Evolutionary conservation across 2,329 filamentous ascomycete species (phyloP).

Genomic region (Ophiostoma tasmaniense): DNA sequence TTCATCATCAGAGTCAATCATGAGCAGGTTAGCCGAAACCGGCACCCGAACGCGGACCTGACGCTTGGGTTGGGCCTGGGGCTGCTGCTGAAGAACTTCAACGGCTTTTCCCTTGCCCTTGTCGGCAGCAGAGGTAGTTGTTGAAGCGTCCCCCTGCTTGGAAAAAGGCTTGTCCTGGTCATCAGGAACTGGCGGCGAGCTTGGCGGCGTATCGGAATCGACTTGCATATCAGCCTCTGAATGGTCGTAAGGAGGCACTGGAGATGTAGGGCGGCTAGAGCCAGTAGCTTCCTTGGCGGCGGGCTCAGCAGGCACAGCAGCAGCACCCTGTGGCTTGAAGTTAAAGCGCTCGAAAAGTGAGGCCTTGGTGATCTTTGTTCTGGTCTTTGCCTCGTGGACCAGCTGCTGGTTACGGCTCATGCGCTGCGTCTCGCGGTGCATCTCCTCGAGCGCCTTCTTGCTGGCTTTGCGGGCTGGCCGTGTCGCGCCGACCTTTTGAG

Average conservation of each 20-base stretch:
- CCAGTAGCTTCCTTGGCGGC: conserved; percentile 34
- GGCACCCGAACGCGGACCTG: conserved; percentile 43
- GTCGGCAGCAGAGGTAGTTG: conserved; percentile 27
- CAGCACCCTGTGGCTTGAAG: conserved; percentile 41
- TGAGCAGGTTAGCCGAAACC: conserved; percentile 30
- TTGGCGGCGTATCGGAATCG: conserved; percentile 52
- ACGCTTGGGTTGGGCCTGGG: conserved; percentile 31
- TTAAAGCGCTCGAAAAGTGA: conserved; percentile 81
- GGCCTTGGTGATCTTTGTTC: conserved; percentile 80
- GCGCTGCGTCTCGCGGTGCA: conserved; percentile 89
- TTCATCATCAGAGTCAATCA: conserved; percentile 35
- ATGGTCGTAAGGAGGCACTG: conserved; percentile 43
- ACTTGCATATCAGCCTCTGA: conserved; percentile 32
- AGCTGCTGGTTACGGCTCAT: conserved; percentile 86
- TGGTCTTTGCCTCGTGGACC: conserved; percentile 78
- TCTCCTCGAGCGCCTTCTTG: conserved; percentile 90
- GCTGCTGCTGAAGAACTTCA: conserved; percentile 24
- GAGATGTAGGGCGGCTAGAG: conserved; percentile 48
- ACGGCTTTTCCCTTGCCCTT: conserved; percentile 53
- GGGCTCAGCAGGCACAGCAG: conserved; percentile 10
- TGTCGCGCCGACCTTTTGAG: conserved; percentile 40
- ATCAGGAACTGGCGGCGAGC: conserved; percentile 46
- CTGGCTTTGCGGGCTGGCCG: conserved; percentile 69
- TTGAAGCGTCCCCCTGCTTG: background rate
- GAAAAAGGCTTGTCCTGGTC: background rate